Percentiles rank a stretch among this genome's conserved stretches.
These are phyloP conservation scores for Diutina scorzettiae DNA, from an alignment of 1,139 yeast genomes.

Conservation along the genomic window DNA sequence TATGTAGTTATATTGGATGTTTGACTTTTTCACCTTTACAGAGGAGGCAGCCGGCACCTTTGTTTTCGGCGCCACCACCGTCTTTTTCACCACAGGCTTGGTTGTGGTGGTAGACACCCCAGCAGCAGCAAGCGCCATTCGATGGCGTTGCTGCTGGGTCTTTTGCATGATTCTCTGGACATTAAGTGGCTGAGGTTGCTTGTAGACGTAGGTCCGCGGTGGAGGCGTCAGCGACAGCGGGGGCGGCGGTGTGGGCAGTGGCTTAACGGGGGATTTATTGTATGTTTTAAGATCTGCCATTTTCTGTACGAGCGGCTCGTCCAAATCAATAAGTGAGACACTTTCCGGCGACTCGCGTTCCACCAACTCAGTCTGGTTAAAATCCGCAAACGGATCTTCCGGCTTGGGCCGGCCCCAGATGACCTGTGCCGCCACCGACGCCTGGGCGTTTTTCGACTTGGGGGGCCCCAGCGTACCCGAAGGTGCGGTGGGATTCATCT, in stretches of 20 bases:
- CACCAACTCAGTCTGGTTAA: constrained; percentile 21
- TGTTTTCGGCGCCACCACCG: background rate
- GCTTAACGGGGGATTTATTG: background rate
- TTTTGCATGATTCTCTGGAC: constrained; percentile 23
- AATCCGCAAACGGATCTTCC: constrained; percentile 28
- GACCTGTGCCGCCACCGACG: constrained; percentile 2
- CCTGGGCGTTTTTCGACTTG: constrained; percentile 10
- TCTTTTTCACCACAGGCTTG: constrained; percentile 5
- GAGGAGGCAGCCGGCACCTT: constrained; percentile 5
- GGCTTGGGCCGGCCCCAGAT: background rate
- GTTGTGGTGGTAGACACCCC: constrained; percentile 6
- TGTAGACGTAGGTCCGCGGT: constrained; percentile 21
- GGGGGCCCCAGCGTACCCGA: constrained; percentile 8
- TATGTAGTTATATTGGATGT: constrained; percentile 10
- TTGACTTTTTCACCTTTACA: constrained; percentile 8
- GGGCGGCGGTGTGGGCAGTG: background rate
- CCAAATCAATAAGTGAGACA: constrained; percentile 26
- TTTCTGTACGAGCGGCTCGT: constrained; percentile 10
- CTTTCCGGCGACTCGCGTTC: background rate
- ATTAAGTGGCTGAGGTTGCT: constrained; percentile 31
- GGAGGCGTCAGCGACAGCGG: constrained; percentile 7
- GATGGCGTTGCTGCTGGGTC: constrained; percentile 7
- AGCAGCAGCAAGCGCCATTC: constrained; percentile 1
- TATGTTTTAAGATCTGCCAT: background rate
- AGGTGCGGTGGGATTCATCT: background rate